Evolutionary conservation across 108 stramenopile genomes (phyloP).

Genomic region (Epithemia pelagica): DNA sequence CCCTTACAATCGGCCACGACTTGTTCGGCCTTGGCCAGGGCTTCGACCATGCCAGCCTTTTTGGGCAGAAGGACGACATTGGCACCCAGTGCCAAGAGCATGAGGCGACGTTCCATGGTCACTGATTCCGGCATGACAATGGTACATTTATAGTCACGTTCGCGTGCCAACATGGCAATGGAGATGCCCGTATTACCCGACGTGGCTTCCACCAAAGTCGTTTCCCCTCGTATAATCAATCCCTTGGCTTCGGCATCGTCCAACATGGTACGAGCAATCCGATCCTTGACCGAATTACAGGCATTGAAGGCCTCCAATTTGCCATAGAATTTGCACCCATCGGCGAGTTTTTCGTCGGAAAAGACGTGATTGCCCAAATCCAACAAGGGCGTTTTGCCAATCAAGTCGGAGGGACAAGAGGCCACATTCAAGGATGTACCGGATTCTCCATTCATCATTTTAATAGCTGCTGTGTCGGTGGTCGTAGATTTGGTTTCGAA

Average conservation of each 20-base stretch:
- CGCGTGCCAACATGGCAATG: slow-evolving; percentile 65
- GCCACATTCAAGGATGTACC: too few relatives aligned
- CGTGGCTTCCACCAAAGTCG: slow-evolving; percentile 37
- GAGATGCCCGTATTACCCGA: slow-evolving; percentile 82
- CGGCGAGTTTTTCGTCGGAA: slow-evolving; percentile 31
- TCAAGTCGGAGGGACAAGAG: slow-evolving; percentile 43
- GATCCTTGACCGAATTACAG: slow-evolving; percentile 48
- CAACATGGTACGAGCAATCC: slow-evolving; percentile 39
- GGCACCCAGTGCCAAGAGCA: slow-evolving; percentile 53
- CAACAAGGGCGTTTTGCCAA: too few relatives aligned
- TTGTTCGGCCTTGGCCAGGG: slow-evolving; percentile 65
- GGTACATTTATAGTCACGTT: slow-evolving; percentile 62
- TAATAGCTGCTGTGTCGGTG: too few relatives aligned
- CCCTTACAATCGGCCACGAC: slow-evolving; percentile 37
- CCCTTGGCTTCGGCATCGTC: slow-evolving; percentile 41
- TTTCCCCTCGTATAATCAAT: slow-evolving; percentile 25
- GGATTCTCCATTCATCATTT: too few relatives aligned
- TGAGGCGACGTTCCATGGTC: slow-evolving; percentile 57
- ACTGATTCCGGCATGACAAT: slow-evolving; percentile 91
- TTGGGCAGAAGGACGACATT: slow-evolving; percentile 67
- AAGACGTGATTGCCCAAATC: slow-evolving; percentile 28
- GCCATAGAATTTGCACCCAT: slow-evolving; percentile 36
- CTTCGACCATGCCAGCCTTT: slow-evolving; percentile 54
- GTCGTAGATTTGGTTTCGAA: too few relatives aligned
- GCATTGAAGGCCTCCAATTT: slow-evolving; percentile 59